Percentiles rank a stretch among this genome's conserved stretches.
Evolutionary conservation across 345 rosid genomes (phyloP).

Genomic region (Boechera divaricarpa): DNA sequence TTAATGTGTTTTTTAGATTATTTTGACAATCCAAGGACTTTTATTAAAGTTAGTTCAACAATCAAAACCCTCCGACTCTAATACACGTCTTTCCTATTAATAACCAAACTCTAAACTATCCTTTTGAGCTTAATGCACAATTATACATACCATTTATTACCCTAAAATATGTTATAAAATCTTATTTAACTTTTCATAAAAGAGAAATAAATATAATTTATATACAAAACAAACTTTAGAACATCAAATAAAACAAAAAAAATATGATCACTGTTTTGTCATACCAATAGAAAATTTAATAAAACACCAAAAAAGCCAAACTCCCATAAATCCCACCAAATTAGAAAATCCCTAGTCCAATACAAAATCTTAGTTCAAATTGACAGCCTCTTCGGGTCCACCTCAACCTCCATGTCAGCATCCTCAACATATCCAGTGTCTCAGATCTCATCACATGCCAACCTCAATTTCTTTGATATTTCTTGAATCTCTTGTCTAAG

Average conservation of each 20-base stretch:
- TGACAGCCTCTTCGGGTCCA: too few species aligned
- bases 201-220: background rate
- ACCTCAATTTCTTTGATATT: background rate
- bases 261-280: too few species aligned
- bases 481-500: background rate
- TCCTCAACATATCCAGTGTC: too few species aligned
- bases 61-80: background rate
- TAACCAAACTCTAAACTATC: background rate
- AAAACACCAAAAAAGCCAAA: too few species aligned
- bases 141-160: background rate
- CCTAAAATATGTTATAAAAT: background rate
- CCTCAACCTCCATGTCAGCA: too few species aligned
- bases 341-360: too few species aligned
- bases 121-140: background rate
- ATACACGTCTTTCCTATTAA: background rate
- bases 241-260: too few species aligned
- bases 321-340: too few species aligned
- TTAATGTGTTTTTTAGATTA: conserved; percentile 14
- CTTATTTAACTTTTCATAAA: background rate
- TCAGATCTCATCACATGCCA: too few species aligned
- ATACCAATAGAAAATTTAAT: too few species aligned
- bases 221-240: background rate
- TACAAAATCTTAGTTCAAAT: too few species aligned
- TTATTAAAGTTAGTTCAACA: conserved; percentile 35
- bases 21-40: conserved; percentile 13